Conservation (phyloP, 805 yeast species). For the Candida vartiovaarae region DNA sequence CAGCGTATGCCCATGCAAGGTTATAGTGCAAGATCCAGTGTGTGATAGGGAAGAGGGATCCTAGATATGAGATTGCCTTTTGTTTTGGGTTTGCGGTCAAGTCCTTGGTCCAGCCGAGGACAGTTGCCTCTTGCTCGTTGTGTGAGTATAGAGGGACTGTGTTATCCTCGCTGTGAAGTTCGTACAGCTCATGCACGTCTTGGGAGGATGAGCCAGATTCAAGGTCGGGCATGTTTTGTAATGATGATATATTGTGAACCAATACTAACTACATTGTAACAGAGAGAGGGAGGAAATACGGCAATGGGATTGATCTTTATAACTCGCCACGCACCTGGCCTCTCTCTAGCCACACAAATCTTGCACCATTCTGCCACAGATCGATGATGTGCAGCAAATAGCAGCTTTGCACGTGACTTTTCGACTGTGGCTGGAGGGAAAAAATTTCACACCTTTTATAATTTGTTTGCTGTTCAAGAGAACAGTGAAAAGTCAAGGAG, state of each 20-base stretch:
- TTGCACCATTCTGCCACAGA: too few relatives aligned
- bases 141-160: slow-evolving; percentile 6
- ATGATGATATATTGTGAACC: too few relatives aligned
- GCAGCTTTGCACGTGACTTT: neutral
- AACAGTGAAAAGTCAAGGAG: too few relatives aligned
- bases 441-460: too few relatives aligned
- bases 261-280: too few relatives aligned
- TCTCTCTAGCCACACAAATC: too few relatives aligned
- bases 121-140: slow-evolving; percentile 5
- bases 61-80: slow-evolving; percentile 39
- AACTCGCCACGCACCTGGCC: too few relatives aligned
- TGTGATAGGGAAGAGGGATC: slow-evolving; percentile 69
- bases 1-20: slow-evolving; percentile 69
- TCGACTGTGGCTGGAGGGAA: neutral
- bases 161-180: slow-evolving; percentile 5
- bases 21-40: slow-evolving; percentile 87
- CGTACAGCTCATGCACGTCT: slow-evolving; percentile 9
- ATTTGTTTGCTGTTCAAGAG: neutral
- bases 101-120: slow-evolving; percentile 9
- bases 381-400: too few relatives aligned
- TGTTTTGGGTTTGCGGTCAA: slow-evolving; percentile 8
- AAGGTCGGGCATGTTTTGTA: neutral
- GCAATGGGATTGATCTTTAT: too few relatives aligned
- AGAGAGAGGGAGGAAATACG: too few relatives aligned
- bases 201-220: slow-evolving; percentile 1